phyloP scores from a whole-genome alignment of 2,329 filamentous ascomycete genomes.

The Trichoderma atroviride region DNA sequence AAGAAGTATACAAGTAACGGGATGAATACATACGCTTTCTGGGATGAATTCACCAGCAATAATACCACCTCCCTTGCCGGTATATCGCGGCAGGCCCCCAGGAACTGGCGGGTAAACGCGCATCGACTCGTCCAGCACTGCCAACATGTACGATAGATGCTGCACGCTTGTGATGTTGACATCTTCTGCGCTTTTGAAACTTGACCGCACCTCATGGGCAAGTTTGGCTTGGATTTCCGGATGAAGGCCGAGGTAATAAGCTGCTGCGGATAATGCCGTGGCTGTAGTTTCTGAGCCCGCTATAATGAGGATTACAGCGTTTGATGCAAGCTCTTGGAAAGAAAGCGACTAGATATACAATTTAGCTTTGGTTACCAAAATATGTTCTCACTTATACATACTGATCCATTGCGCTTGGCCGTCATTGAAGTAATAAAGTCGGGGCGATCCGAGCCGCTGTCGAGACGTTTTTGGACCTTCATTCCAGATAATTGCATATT shows the following conservation, averaged over 20 bases:
- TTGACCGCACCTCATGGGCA: conserved; percentile 38
- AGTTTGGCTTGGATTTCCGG: conserved; percentile 38
- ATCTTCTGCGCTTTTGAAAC: conserved; percentile 25
- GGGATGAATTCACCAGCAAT: conserved; percentile 40
- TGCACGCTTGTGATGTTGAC: conserved; percentile 27
- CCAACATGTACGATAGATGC: conserved; percentile 48
- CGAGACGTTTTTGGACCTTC: conserved; percentile 23
- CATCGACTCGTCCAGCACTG: conserved; percentile 53
- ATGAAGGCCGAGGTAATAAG: conserved; percentile 37
- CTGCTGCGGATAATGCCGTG: conserved; percentile 35
- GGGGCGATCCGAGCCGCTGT: conserved; percentile 4
- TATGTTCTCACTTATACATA: neutral
- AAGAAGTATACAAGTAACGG: neutral
- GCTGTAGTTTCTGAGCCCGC: conserved; percentile 42
- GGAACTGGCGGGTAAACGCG: conserved; percentile 50
- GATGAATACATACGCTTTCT: conserved; percentile 34
- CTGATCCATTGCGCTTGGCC: conserved; percentile 7
- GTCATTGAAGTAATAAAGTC: conserved; percentile 26
- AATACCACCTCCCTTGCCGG: conserved; percentile 35
- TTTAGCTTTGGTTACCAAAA: neutral
- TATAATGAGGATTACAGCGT: conserved; percentile 31
- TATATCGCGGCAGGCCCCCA: conserved; percentile 41
- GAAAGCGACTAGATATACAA: conserved; percentile 9
- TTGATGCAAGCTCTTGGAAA: conserved; percentile 26
- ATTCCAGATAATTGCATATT: conserved; percentile 10